Percentiles rank a stretch among this genome's conserved stretches.
These are phyloP conservation scores for Citrus australasica DNA, from an alignment of 345 rosid genomes.

Conservation along the genomic window DNA sequence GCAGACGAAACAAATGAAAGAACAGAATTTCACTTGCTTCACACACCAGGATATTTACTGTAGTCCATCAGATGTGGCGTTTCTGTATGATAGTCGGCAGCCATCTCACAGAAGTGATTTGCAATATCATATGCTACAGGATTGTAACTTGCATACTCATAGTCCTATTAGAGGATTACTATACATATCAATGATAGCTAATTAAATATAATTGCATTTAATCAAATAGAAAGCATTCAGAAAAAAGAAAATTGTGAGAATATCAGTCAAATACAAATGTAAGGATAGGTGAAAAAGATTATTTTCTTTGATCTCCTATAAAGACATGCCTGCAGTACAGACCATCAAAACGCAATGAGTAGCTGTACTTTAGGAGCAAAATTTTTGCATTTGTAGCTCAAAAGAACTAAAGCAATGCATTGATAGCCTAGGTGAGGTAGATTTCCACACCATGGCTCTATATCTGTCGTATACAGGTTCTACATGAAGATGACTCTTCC, in stretches of 20 bases:
- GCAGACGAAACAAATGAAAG: neutral
- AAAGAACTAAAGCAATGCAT: neutral
- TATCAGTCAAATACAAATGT: neutral
- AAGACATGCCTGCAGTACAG: neutral
- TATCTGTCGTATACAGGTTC: neutral
- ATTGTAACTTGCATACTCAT: slow-evolving; percentile 90
- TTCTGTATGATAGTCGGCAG: slow-evolving; percentile 86
- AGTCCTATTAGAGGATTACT: slow-evolving; percentile 53
- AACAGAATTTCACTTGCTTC: neutral
- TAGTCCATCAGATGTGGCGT: slow-evolving; percentile 82
- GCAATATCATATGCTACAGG: slow-evolving; percentile 88
- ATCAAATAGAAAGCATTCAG: neutral
- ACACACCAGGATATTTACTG: slow-evolving; percentile 76
- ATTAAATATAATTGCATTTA: neutral
- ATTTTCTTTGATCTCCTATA: neutral
- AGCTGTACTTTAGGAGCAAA: neutral
- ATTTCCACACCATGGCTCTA: neutral
- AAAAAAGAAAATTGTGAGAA: neutral
- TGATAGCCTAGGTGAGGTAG: neutral
- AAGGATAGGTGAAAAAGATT: neutral
- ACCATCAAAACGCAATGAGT: neutral
- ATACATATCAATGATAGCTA: neutral
- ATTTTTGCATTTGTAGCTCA: neutral
- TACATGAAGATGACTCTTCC: neutral
- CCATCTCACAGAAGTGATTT: slow-evolving; percentile 97